These are phyloP conservation scores for Eucalyptus leucophloia DNA, from an alignment of 345 rosid species.

Conservation along the genomic window DNA sequence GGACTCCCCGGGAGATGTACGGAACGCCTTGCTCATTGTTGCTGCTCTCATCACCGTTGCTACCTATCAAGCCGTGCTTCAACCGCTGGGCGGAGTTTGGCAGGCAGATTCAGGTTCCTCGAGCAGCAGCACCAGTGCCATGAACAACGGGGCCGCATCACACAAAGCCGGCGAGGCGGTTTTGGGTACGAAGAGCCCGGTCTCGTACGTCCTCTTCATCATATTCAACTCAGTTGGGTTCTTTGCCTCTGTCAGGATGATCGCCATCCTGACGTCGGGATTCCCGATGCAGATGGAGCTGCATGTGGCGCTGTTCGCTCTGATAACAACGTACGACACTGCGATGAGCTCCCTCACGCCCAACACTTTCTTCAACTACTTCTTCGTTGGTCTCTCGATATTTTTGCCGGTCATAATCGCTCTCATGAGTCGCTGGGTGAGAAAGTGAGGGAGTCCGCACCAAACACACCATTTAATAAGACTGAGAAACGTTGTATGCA, in stretches of 20 bases:
- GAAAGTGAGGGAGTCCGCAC: neutral
- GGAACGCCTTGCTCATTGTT: neutral
- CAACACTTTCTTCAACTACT: neutral
- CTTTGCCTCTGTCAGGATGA: neutral
- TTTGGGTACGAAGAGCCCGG: neutral
- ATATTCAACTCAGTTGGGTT: neutral
- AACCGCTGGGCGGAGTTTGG: neutral
- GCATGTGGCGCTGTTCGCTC: neutral
- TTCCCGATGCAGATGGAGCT: neutral
- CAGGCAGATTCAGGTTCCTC: neutral
- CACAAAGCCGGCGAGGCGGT: neutral
- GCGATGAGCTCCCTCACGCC: neutral
- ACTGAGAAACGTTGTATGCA: neutral
- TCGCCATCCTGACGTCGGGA: neutral
- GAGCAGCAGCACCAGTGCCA: neutral
- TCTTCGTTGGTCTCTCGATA: neutral
- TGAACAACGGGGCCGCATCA: neutral
- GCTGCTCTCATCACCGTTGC: neutral
- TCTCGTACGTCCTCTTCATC: neutral
- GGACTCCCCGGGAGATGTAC: neutral
- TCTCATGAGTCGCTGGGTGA: neutral
- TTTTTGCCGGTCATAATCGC: neutral
- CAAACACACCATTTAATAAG: neutral
- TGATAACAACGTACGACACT: neutral
- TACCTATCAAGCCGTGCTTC: neutral